Conservation (phyloP, 2,329 filamentous ascomycete species). For the Phoma herbarum region DNA sequence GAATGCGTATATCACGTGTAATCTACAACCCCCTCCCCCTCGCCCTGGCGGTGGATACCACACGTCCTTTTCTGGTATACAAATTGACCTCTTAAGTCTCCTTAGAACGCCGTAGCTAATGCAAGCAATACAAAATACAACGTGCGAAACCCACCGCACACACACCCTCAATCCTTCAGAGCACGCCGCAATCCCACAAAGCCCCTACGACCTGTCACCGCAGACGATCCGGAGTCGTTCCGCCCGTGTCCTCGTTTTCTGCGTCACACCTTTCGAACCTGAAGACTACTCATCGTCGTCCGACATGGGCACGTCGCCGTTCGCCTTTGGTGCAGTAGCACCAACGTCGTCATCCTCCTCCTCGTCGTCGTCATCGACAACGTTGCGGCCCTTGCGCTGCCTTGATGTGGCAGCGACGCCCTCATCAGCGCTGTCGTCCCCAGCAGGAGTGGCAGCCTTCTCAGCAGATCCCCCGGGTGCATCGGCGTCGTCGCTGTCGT, state of each 20-base stretch:
- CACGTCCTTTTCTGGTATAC: slow-evolving; percentile 18
- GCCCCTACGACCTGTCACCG: background rate
- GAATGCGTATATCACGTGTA: background rate
- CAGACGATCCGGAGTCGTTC: background rate
- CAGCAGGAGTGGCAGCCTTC: slow-evolving; percentile 16
- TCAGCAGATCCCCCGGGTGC: slow-evolving; percentile 29
- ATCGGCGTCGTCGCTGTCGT: slow-evolving; percentile 54
- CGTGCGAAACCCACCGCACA: background rate
- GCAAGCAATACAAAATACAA: slow-evolving; percentile 21
- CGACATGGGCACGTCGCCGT: slow-evolving; percentile 37
- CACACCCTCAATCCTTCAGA: background rate
- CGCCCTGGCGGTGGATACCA: slow-evolving; percentile 1
- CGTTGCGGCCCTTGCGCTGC: slow-evolving; percentile 42
- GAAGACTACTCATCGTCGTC: slow-evolving; percentile 41
- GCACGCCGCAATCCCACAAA: background rate
- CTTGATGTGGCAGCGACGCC: slow-evolving; percentile 34
- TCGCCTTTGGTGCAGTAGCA: slow-evolving; percentile 31
- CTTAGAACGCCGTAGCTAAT: slow-evolving; percentile 23
- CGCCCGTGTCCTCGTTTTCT: background rate
- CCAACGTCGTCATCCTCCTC: slow-evolving; percentile 31
- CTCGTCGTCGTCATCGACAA: slow-evolving; percentile 49
- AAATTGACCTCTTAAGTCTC: slow-evolving; percentile 6
- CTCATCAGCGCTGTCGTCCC: slow-evolving; percentile 37
- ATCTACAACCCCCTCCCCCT: slow-evolving; percentile 14
- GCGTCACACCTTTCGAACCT: background rate